A percentile compares a stretch with the other conserved stretches of the same genome.
Conservation (phyloP, 331 rosid genomes). For the Phaseolus coccineus region DNA sequence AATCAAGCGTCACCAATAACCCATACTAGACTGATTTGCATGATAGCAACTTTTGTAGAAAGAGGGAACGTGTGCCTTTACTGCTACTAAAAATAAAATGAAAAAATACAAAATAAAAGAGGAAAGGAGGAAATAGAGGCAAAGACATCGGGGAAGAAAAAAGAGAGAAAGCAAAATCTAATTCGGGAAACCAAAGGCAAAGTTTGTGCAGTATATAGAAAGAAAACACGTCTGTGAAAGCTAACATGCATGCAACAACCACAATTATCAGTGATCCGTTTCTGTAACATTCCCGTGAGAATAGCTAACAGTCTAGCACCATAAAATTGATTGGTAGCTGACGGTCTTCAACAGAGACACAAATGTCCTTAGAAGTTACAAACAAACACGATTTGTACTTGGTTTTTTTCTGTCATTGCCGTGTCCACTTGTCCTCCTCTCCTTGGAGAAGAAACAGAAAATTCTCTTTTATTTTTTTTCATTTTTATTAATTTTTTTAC, state of each 20-base stretch:
- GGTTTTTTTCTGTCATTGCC: background rate
- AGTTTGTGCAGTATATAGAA: background rate
- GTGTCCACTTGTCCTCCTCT: background rate
- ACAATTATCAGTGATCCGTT: slow-evolving; percentile 3
- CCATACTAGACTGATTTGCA: slow-evolving; percentile 15
- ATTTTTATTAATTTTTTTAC: background rate
- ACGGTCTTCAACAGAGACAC: background rate
- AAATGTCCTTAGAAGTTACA: background rate
- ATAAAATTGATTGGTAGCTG: slow-evolving; percentile 2
- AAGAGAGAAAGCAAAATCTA: slow-evolving; percentile 14
- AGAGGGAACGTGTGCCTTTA: slow-evolving; percentile 17
- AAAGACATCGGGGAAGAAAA: slow-evolving; percentile 25
- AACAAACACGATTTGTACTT: background rate
- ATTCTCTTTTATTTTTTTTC: background rate
- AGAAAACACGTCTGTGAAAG: slow-evolving; percentile 8
- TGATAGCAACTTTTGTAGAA: slow-evolving; percentile 11
- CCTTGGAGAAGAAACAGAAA: background rate
- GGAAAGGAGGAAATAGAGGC: slow-evolving; percentile 43
- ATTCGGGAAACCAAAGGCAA: slow-evolving; percentile 23
- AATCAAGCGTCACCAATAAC: slow-evolving; percentile 29
- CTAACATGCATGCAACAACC: background rate
- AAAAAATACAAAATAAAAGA: background rate
- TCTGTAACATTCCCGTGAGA: slow-evolving; percentile 28
- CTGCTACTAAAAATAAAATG: background rate
- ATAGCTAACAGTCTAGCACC: slow-evolving; percentile 6